Evolutionary conservation across 2,329 filamentous ascomycete species (phyloP).

Genomic region (Stylonectria norvegica): DNA sequence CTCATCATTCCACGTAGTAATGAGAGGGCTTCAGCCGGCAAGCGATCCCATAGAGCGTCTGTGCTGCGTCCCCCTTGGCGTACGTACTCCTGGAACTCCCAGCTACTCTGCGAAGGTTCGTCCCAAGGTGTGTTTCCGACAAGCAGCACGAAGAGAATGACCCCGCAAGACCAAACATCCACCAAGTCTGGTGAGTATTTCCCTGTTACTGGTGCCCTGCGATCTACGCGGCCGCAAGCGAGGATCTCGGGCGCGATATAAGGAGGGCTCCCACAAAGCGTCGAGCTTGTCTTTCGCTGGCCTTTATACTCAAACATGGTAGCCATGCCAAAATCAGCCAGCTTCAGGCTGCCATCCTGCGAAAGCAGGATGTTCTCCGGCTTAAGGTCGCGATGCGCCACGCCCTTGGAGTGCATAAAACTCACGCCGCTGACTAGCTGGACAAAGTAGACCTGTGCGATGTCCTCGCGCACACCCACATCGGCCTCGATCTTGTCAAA

Average conservation of each 20-base stretch:
- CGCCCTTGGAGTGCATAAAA: conserved; percentile 94
- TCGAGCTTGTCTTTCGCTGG: conserved; percentile 74
- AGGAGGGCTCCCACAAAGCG: conserved; percentile 91
- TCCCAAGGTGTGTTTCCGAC: conserved; percentile 99
- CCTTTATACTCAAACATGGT: conserved; percentile 91
- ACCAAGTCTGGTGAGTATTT: conserved; percentile 76
- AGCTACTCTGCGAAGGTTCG: conserved; percentile 78
- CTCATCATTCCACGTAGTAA: conserved; percentile 91
- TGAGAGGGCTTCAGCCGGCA: conserved; percentile 73
- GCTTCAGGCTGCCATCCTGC: conserved; percentile 79
- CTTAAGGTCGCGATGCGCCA: conserved; percentile 88
- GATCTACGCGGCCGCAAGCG: conserved; percentile 47
- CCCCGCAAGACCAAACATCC: conserved; percentile 96
- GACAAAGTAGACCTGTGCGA: conserved; percentile 93
- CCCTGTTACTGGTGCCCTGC: conserved; percentile 44
- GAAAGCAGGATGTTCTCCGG: conserved; percentile 95
- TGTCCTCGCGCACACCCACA: conserved; percentile 87
- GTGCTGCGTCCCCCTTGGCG: conserved; percentile 74
- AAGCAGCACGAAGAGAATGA: conserved; percentile 93
- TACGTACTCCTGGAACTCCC: conserved; percentile 87
- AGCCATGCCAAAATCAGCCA: conserved; percentile 95
- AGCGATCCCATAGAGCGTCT: conserved; percentile 79
- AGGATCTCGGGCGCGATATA: conserved; percentile 96
- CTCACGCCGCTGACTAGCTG: conserved; percentile 87
- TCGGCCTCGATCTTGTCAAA: conserved; percentile 99